Percentiles rank a stretch among this genome's conserved stretches.
Conservation (phyloP, 2,329 filamentous ascomycete species). For the Intubia oerlemansii region DNA sequence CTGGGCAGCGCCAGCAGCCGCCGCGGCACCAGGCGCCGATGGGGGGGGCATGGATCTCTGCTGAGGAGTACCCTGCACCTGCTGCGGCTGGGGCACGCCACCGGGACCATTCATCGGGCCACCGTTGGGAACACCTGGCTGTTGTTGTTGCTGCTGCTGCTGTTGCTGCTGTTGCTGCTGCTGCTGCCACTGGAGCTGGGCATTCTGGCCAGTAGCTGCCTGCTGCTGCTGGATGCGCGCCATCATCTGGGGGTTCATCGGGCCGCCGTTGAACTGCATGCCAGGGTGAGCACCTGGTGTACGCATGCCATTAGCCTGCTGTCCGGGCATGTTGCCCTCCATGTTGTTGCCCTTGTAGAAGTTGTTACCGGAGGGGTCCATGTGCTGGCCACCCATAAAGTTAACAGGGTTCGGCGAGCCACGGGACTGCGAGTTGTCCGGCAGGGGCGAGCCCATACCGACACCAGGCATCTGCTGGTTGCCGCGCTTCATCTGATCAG, state of each 20-base stretch:
- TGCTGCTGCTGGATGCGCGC: constrained; percentile 8
- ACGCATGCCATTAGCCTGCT: constrained; percentile 44
- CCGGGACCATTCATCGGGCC: constrained; percentile 17
- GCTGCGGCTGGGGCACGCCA: constrained; percentile 21
- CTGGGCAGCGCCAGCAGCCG: constrained; percentile 23
- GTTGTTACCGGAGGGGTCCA: constrained; percentile 36
- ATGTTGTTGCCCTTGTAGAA: constrained; percentile 27
- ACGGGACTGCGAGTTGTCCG: constrained; percentile 44
- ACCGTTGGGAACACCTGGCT: constrained; percentile 20
- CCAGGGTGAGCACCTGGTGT: constrained; percentile 47
- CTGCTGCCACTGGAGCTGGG: constrained; percentile 10
- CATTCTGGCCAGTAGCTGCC: constrained; percentile 11
- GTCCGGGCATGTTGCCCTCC: constrained; percentile 22
- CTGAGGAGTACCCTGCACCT: constrained; percentile 47
- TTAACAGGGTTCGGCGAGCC: constrained; percentile 40
- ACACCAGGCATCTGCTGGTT: constrained; percentile 52
- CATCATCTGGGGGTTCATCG: constrained; percentile 42
- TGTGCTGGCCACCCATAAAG: constrained; percentile 38
- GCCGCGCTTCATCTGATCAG: constrained; percentile 59
- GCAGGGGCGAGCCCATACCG: constrained; percentile 48
- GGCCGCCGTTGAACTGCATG: constrained; percentile 29
- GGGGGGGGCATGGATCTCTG: constrained; percentile 50
- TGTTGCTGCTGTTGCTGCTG: constrained; percentile 13
- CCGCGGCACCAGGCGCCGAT: constrained; percentile 26
- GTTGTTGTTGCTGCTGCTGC: constrained; percentile 22